Conservation (phyloP, 108 stramenopile genomes). For the Stephanodiscus triporus region DNA sequence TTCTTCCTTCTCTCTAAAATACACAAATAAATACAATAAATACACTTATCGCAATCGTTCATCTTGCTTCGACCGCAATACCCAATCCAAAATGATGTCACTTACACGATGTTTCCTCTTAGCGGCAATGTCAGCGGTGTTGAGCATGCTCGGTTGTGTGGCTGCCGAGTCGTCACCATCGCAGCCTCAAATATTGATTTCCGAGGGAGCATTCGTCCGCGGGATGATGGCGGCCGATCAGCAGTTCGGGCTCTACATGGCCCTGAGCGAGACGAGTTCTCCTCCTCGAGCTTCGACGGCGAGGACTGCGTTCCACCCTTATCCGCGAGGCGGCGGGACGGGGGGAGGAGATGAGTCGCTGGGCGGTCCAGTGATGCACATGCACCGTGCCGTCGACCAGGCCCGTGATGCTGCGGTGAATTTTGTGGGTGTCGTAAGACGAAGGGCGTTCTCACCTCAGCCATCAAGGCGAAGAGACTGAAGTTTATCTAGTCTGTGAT, state of each 20-base stretch:
- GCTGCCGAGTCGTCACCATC: background rate
- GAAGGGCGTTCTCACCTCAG: conserved; percentile 4
- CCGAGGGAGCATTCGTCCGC: conserved; percentile 38
- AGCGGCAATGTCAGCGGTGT: background rate
- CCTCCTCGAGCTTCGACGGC: conserved; percentile 6
- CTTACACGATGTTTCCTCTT: background rate
- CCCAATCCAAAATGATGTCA: background rate
- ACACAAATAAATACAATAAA: no score
- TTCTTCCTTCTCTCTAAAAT: no score
- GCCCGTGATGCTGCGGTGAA: conserved; percentile 17
- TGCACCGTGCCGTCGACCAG: conserved; percentile 12
- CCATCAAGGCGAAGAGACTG: background rate
- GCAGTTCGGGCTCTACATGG: conserved; percentile 42
- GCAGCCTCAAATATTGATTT: background rate
- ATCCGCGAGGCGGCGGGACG: background rate
- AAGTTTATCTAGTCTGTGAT: no score
- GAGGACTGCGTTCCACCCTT: background rate
- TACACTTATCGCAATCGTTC: no score
- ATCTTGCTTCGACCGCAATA: no score
- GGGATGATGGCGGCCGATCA: conserved; percentile 49
- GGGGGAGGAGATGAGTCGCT: background rate
- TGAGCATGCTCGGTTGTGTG: background rate
- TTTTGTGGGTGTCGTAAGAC: conserved; percentile 13
- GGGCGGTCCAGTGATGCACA: background rate
- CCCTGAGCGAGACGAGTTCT: conserved; percentile 28